Evolutionary conservation across 1,284 basidiomycete genomes (phyloP).

Genomic region (Rhizopogon parksii): DNA sequence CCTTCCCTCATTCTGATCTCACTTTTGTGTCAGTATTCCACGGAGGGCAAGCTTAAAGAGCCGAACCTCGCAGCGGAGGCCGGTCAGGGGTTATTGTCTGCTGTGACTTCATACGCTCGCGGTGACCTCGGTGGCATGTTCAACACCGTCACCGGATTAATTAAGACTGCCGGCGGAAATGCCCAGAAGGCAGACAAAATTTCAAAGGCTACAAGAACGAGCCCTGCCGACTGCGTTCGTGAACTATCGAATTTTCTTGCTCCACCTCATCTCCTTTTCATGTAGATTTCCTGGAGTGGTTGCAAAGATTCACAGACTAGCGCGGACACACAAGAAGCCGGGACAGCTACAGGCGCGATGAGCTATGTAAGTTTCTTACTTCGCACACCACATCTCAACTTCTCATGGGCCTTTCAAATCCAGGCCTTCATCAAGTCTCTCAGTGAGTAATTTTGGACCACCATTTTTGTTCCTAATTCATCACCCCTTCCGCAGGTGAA

Average conservation of each 20-base stretch:
- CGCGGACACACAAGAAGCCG: constrained; percentile 80
- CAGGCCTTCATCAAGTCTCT: constrained; percentile 73
- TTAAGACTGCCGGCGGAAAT: constrained; percentile 36
- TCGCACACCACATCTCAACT: neutral
- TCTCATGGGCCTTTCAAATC: neutral
- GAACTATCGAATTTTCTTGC: neutral
- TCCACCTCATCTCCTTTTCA: neutral
- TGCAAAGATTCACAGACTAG: constrained; percentile 93
- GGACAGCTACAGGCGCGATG: constrained; percentile 86
- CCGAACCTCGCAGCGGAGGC: constrained; percentile 78
- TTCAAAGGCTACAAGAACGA: constrained; percentile 66
- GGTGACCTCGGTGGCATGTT: constrained; percentile 76
- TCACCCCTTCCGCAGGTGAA: constrained; percentile 31
- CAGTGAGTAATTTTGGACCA: constrained; percentile 29
- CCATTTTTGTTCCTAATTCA: constrained; percentile 8
- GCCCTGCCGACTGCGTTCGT: constrained; percentile 61
- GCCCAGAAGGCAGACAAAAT: constrained; percentile 55
- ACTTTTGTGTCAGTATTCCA: constrained; percentile 64
- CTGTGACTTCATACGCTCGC: constrained; percentile 63
- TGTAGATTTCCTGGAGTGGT: constrained; percentile 74
- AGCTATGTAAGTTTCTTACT: constrained; percentile 47
- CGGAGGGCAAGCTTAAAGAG: constrained; percentile 90
- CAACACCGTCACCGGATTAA: constrained; percentile 33
- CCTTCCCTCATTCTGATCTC: neutral
- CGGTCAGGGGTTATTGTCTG: constrained; percentile 66